Base-by-base conservation (phyloP, 768 basidiomycete species). In the Hygrophorus russula region DNA sequence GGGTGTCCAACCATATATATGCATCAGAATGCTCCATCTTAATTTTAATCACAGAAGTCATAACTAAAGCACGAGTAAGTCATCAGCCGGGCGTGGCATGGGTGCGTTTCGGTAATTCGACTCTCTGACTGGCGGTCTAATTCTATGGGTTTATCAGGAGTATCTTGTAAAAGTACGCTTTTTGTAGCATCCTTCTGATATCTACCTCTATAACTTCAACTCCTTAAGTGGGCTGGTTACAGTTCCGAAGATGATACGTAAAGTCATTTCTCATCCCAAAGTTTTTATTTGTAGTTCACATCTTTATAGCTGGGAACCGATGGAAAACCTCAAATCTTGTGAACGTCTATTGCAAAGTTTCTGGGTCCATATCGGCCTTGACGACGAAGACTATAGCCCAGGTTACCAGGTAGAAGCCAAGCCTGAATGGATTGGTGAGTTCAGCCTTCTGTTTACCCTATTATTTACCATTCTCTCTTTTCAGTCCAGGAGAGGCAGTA, bases 301-400 rank as follows among this genome's bases (percentile, higher is more conserved):
- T 28, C 8, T 36, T 19, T 30, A 15, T 18, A 85, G 83, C 51
- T 85, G 82, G 82, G 83, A 85, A 46, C 83, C 83, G 9, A 59
- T 67, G 40, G 60, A 59, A 5, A 82, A 86, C 53, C 65, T 86
- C 12, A 50, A 55, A 29, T 61, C 68, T 19, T 86, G 83, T 53
- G 58, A 70, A 11, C 69, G 76, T 14, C 63, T 86, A 11, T 59
- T 83, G 18, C 48, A 56, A n/a, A 77, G 75, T 48, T 86, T 86
- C 55, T 81, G 78, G 78, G 54, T 58, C 4, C 67, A 80, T 41
- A 50, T 84, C 15, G 81, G 82, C 1, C 55, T 57, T 13, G 78
- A 83, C 46, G 55, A 81, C 41, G 39, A 66, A 0, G 77, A 81
- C 51, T 80, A 81, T 57, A 34, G 48, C 8, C 46, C 67, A 27